Conservation (phyloP, 2,329 filamentous ascomycete genomes). For the Pestalotiopsis sp. region DNA sequence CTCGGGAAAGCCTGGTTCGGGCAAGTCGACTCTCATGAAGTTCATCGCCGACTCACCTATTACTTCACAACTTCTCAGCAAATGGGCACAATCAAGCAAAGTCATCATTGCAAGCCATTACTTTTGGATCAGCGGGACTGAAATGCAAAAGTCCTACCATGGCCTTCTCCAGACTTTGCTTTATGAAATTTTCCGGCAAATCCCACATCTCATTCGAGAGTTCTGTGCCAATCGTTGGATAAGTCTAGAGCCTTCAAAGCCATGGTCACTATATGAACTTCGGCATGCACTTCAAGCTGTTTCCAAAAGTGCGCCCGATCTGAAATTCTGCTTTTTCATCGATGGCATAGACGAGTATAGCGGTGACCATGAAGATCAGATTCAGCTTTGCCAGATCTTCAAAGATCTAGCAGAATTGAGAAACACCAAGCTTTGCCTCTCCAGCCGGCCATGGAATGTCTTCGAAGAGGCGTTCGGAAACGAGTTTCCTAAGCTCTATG, state of each 20-base stretch:
- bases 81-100: not conserved
- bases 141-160: not conserved
- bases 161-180: not conserved
- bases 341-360: not conserved
- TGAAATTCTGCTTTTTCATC: not conserved
- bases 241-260: not conserved
- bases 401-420: not conserved
- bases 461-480: no score
- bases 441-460: not conserved
- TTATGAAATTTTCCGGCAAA: not conserved
- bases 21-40: not conserved
- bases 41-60: not conserved
- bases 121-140: not conserved
- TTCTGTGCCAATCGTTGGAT: no score
- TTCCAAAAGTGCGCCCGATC: not conserved
- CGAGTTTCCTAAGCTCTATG: no score
- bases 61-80: not conserved
- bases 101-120: not conserved
- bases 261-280: not conserved
- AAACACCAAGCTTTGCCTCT: not conserved
- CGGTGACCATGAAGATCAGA: not conserved
- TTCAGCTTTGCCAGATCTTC: not conserved
- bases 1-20: not conserved
- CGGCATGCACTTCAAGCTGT: no score
- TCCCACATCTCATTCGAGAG: not conserved